Base-by-base conservation (phyloP, 192 early-diverging fungal genomes). In the Diversispora eburnea region DNA sequence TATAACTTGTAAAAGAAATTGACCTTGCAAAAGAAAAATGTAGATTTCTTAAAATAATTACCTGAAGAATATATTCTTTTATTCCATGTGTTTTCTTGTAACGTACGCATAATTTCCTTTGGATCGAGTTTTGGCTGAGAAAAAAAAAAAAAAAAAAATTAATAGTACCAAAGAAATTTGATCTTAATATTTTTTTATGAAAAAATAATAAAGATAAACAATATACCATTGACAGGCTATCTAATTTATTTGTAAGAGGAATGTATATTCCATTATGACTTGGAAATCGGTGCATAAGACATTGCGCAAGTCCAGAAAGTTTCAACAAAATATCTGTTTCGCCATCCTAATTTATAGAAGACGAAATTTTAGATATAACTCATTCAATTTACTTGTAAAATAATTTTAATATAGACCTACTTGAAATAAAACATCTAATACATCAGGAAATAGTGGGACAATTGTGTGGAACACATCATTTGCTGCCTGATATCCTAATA, bases 401-500 rank as follows among this genome's bases (percentile, higher is more conserved):
- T 51, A 12, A 22, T 1, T 1, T 67, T 10, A 6, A 67, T n/a
- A 17, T 8, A 70, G 25, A 33, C 25, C 67, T 52, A 56, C 67
- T 57, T 56, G 22, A 55, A 39, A 45, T 3, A 70, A 56, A 3
- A n/a, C 19, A 0, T 70, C 67, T 8, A 70, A 70, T 17, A 39
- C 39, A 19, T 52, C 19, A 8, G 52, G 8, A 15, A 80, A 54
- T 5, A 68, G 77, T 33, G 73, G 46, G 13, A 67, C 43, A 4
- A 83, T 67, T 33, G 69, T 70, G 19, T 75, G 42, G 74, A 83
- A 83, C 5, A 80, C 60, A 3, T 74, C 54, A 19, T 74, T 72
- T n/a, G 81, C 76, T n/a, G 77, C 76, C 64, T 78, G 72, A 70
- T 82, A 82, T 19, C 81, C 79, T 39, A 80, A 67, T 19, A 83